Percentiles rank a stretch among this genome's conserved stretches.
phyloP scores from a whole-genome alignment of 2,329 filamentous ascomycete genomes.

The Paraphoma sp. region DNA sequence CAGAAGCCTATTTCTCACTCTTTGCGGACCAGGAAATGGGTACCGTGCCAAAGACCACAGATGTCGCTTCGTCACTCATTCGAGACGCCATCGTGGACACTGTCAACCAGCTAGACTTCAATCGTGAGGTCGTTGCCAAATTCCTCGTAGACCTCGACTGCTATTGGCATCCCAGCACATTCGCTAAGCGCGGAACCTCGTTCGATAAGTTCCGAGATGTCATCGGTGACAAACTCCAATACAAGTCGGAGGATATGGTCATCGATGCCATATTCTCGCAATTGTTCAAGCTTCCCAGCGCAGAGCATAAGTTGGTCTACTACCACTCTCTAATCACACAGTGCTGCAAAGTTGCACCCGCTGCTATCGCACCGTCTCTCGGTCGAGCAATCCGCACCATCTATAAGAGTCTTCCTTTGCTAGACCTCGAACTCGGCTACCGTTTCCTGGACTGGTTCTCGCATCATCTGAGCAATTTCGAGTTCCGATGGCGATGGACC shows the following conservation, averaged over 20 bases:
- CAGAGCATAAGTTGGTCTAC: conserved; percentile 94
- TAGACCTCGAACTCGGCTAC: conserved; percentile 86
- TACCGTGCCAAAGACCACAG: conserved; percentile 79
- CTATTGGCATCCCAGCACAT: conserved; percentile 88
- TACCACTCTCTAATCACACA: conserved; percentile 96
- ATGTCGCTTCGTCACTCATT: conserved; percentile 81
- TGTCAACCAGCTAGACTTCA: conserved; percentile 93
- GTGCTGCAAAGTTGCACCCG: conserved; percentile 92
- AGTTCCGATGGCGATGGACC: conserved; percentile 99
- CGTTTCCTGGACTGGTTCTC: conserved; percentile 98
- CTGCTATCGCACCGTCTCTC: conserved; percentile 92
- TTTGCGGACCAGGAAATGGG: conserved; percentile 86
- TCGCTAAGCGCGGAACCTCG: conserved; percentile 89
- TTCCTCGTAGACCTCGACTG: conserved; percentile 94
- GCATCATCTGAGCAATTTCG: conserved; percentile 97
- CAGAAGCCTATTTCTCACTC: conserved; percentile 92
- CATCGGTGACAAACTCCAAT: conserved; percentile 73
- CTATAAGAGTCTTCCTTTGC: conserved; percentile 79
- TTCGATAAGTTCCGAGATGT: conserved; percentile 83
- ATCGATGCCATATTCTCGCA: conserved; percentile 99
- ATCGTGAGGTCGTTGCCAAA: conserved; percentile 83
- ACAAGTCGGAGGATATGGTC: conserved; percentile 97
- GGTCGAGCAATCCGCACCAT: conserved; percentile 91
- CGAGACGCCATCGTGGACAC: conserved; percentile 89
- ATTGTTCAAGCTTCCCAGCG: conserved; percentile 82